Conservation (phyloP, 2,329 filamentous ascomycete species). For the Didymosphaeria variabile region DNA sequence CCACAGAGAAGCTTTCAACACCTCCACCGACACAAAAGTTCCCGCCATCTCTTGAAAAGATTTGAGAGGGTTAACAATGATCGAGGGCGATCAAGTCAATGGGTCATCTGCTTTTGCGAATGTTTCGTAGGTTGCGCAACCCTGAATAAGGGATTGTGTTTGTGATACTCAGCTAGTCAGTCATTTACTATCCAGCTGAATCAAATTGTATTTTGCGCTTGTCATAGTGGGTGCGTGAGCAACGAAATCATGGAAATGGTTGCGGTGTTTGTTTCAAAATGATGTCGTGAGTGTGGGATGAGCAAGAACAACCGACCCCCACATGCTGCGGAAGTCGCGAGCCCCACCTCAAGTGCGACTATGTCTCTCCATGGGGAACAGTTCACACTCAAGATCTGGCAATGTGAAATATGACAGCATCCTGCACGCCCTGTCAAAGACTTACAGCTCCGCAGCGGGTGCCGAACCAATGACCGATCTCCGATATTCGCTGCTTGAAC, state of each 20-base stretch:
- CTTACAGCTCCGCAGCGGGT: slow-evolving; percentile 13
- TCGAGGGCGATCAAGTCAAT: slow-evolving; percentile 24
- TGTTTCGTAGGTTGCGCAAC: slow-evolving; percentile 34
- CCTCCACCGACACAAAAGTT: slow-evolving; percentile 1
- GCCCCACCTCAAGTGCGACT: slow-evolving; percentile 3
- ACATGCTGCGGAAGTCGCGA: background rate
- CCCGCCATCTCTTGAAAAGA: background rate
- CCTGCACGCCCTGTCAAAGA: background rate
- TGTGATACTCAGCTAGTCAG: slow-evolving; percentile 37
- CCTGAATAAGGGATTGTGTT: slow-evolving; percentile 37
- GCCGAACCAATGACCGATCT: slow-evolving; percentile 9
- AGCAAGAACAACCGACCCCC: background rate
- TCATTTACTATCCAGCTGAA: slow-evolving; percentile 41
- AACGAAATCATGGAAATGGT: background rate
- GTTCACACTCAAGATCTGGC: background rate
- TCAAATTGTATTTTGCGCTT: slow-evolving; percentile 26
- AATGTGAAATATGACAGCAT: background rate
- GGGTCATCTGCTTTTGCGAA: slow-evolving; percentile 37
- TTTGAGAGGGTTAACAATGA: slow-evolving; percentile 2
- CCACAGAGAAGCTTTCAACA: slow-evolving; percentile 10
- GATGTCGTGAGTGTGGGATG: slow-evolving; percentile 9
- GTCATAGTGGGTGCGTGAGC: background rate
- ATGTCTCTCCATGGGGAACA: background rate
- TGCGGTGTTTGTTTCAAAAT: slow-evolving; percentile 1
- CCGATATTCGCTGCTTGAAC: slow-evolving; percentile 9